Evolutionary conservation across 192 early-diverging fungal genomes (phyloP).

Genomic region (Backusella luteola): DNA sequence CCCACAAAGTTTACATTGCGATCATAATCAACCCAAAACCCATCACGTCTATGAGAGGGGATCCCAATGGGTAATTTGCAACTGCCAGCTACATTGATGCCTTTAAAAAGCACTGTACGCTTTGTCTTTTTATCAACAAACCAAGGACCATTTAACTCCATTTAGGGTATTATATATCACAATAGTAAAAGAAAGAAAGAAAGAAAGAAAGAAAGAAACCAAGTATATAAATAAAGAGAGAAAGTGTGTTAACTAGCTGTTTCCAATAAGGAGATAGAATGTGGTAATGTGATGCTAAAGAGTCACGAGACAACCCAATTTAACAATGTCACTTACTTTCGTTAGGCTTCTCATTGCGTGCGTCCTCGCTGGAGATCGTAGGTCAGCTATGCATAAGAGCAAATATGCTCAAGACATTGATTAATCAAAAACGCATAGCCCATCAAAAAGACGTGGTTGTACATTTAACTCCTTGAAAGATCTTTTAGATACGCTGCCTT

Average conservation of each 20-base stretch:
- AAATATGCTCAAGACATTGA: not conserved
- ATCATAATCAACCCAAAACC: conserved; percentile 50
- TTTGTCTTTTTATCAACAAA: conserved; percentile 50
- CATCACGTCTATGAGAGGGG: conserved; percentile 41
- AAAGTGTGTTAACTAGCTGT: not conserved
- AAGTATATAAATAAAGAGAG: too few relatives aligned
- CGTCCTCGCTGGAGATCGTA: not conserved
- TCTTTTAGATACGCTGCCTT: not conserved
- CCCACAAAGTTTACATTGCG: conserved; percentile 67
- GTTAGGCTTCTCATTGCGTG: not conserved
- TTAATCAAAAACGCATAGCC: not conserved
- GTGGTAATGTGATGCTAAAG: not conserved
- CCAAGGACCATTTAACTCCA: conserved; percentile 39
- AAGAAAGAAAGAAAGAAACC: too few relatives aligned
- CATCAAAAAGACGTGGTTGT: not conserved
- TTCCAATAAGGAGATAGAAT: not conserved
- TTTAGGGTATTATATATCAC: not conserved
- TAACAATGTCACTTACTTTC: not conserved
- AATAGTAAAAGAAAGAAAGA: not conserved
- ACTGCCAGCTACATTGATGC: conserved; percentile 53
- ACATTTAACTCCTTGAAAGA: not conserved
- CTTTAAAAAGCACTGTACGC: conserved; percentile 49
- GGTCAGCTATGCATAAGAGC: not conserved
- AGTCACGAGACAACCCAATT: not conserved
- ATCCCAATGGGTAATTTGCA: conserved; percentile 49